These are phyloP conservation scores for Cydonia oblonga DNA, from an alignment of 331 rosid species.

Conservation along the genomic window DNA sequence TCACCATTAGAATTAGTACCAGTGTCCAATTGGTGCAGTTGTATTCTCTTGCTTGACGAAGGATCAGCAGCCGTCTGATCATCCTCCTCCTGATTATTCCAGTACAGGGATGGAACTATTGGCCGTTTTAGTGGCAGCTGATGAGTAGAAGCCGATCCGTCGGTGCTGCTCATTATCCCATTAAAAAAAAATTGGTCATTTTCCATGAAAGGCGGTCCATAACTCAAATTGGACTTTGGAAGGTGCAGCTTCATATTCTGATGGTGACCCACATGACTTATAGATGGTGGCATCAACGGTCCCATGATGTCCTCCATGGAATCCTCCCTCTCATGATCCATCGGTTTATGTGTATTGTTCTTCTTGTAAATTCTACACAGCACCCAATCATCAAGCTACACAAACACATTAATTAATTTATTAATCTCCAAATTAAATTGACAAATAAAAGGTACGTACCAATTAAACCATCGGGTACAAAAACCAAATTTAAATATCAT, in stretches of 20 bases:
- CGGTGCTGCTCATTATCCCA: not conserved
- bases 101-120: slow-evolving; percentile 33
- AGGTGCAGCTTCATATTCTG: not conserved
- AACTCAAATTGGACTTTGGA: slow-evolving; percentile 13
- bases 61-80: slow-evolving; percentile 4
- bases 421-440: not conserved
- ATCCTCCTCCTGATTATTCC: slow-evolving; percentile 37
- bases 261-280: not conserved
- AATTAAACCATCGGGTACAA: not conserved
- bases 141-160: slow-evolving; percentile 9
- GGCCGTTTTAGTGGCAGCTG: slow-evolving; percentile 34
- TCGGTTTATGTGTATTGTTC: slow-evolving; percentile 42
- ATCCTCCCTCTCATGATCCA: slow-evolving; percentile 58
- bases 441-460: not conserved
- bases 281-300: slow-evolving; percentile 24
- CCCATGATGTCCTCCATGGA: slow-evolving; percentile 47
- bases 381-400: slow-evolving; percentile 90
- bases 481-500: not conserved
- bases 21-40: slow-evolving; percentile 33
- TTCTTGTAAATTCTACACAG: slow-evolving; percentile 92
- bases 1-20: not conserved
- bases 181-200: not conserved
- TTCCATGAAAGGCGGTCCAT: not conserved
- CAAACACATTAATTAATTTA: not conserved
- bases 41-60: slow-evolving; percentile 34